phyloP scores from a whole-genome alignment of 495 filamentous ascomycete genomes.

The Penicillium pancosmium region DNA sequence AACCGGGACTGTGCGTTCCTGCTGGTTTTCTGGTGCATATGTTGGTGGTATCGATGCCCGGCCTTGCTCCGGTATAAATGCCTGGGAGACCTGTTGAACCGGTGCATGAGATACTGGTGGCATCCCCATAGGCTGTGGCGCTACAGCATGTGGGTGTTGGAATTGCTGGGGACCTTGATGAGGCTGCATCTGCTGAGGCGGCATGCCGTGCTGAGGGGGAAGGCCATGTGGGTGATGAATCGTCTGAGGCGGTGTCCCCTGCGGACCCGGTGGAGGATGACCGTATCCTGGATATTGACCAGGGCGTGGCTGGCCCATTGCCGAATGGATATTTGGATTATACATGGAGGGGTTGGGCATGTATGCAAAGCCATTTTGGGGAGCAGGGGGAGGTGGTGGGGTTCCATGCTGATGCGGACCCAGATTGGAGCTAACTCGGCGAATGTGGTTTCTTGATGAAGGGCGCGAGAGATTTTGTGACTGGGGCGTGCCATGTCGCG shows the following conservation, averaged over 20 bases:
- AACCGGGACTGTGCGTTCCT: slow-evolving; percentile 43
- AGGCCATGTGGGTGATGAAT: slow-evolving; percentile 37
- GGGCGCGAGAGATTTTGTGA: slow-evolving; percentile 77
- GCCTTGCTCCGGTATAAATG: slow-evolving; percentile 69
- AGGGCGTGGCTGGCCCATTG: slow-evolving; percentile 46
- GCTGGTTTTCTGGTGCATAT: slow-evolving; percentile 46
- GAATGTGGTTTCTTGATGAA: slow-evolving; percentile 76
- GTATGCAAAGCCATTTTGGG: slow-evolving; percentile 78
- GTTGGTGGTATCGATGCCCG: slow-evolving; percentile 56
- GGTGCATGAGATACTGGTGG: slow-evolving; percentile 53
- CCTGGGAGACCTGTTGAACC: slow-evolving; percentile 63
- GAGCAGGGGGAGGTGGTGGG: slow-evolving; percentile 61
- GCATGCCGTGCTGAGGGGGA: slow-evolving; percentile 25
- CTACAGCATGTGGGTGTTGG: slow-evolving; percentile 42
- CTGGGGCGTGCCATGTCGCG: slow-evolving; percentile 78
- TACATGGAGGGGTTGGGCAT: slow-evolving; percentile 86
- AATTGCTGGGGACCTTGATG: slow-evolving; percentile 41
- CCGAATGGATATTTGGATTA: slow-evolving; percentile 64
- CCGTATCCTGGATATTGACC: slow-evolving; percentile 52
- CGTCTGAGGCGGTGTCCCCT: slow-evolving; percentile 29
- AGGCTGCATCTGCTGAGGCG: slow-evolving; percentile 26
- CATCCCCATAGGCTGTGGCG: slow-evolving; percentile 36
- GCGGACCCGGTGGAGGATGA: slow-evolving; percentile 43
- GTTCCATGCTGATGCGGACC: slow-evolving; percentile 62
- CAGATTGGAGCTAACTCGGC: slow-evolving; percentile 75